phyloP scores from a whole-genome alignment of 768 basidiomycete species.

The Aureoboletus auriporus region DNA sequence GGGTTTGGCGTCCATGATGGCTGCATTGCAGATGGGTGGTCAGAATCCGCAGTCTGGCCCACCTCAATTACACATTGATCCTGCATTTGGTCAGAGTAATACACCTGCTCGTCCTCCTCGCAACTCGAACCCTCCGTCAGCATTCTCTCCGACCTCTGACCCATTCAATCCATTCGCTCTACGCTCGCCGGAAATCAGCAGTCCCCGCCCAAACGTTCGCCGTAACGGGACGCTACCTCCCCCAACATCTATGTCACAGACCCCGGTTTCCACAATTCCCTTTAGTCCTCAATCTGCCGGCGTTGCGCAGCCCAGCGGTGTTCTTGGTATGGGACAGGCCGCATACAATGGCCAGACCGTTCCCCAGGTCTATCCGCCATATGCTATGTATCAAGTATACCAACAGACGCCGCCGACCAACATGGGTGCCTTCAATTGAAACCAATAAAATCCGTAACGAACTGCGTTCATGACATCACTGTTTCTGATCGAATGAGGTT shows the following conservation, averaged over 20 bases:
- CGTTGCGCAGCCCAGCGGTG: constrained; percentile 50
- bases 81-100: constrained; percentile 46
- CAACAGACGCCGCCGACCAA: constrained; percentile 69
- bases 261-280: constrained; percentile 34
- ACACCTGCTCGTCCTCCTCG: constrained; percentile 47
- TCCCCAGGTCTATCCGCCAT: constrained; percentile 70
- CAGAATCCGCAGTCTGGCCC: constrained; percentile 81
- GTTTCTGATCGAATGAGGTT: constrained; percentile 27
- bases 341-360: constrained; percentile 59
- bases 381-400: constrained; percentile 77
- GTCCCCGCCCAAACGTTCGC: constrained; percentile 47
- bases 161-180: constrained; percentile 57
- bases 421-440: constrained; percentile 75
- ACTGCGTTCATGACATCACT: constrained; percentile 41
- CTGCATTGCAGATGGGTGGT: constrained; percentile 85
- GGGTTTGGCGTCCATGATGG: constrained; percentile 90
- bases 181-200: constrained; percentile 47
- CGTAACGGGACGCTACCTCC: constrained; percentile 35
- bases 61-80: constrained; percentile 68
- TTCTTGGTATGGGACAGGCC: constrained; percentile 65
- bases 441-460: constrained; percentile 21
- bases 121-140: constrained; percentile 37
- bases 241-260: constrained; percentile 31
- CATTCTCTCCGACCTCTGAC: constrained; percentile 50
- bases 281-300: constrained; percentile 63